Conservation (phyloP, 1,139 yeast genomes). For the Yamadazyma songkhlaensis region DNA sequence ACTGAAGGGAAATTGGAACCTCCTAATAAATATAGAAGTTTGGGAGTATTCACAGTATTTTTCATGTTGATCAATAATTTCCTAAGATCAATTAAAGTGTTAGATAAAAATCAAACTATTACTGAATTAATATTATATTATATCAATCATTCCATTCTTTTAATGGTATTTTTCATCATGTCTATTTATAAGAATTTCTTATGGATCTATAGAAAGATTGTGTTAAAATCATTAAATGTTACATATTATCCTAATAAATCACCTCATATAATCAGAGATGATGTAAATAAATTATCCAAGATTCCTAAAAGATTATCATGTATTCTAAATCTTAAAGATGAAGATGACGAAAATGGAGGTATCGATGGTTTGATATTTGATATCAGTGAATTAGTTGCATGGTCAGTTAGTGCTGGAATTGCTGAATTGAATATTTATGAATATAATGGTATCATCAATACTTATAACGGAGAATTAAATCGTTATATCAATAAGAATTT, state of each 20-base stretch:
- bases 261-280: conserved; percentile 84
- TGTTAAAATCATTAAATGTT: conserved; percentile 57
- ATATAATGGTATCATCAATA: conserved; percentile 64
- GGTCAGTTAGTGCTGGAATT: conserved; percentile 88
- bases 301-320: conserved; percentile 77
- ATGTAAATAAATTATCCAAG: conserved; percentile 67
- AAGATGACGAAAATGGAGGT: conserved; percentile 86
- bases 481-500: conserved; percentile 60
- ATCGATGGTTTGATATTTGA: conserved; percentile 76
- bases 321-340: conserved; percentile 66
- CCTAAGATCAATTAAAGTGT: conserved; percentile 1
- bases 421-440: conserved; percentile 75
- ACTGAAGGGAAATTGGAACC: conserved; percentile 2
- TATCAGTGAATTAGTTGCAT: conserved; percentile 73
- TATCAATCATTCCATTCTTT: conserved; percentile 29
- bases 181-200: conserved; percentile 54
- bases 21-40: conserved; percentile 1
- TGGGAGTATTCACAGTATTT: neutral
- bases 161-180: conserved; percentile 52
- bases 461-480: conserved; percentile 50
- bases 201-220: conserved; percentile 51
- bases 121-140: conserved; percentile 7
- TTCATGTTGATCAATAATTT: conserved; percentile 1
- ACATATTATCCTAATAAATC: conserved; percentile 80
- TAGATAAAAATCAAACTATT: conserved; percentile 3